Base-by-base conservation (phyloP, 208 protist species). In the Borovskyia barvae region DNA sequence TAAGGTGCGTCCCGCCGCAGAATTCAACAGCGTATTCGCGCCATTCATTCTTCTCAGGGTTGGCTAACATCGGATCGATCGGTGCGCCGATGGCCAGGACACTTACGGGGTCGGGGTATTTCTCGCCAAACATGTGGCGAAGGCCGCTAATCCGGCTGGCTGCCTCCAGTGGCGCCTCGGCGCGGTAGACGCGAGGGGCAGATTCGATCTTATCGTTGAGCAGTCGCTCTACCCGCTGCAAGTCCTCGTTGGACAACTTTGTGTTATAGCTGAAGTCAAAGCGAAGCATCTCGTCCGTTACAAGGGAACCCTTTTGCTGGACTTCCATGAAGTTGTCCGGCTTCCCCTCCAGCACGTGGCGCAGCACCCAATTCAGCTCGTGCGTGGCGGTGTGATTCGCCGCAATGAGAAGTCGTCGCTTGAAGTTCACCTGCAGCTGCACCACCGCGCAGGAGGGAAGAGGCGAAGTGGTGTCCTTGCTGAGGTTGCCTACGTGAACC, bases 301-400 rank as follows among this genome's bases (percentile, higher is more conserved):
- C 90, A 35, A 97, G 74, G 11, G 91, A 97, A 15, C 95, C 95
- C 75, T 97, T 95, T 85, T 99, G 97, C 59, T 98, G 85, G 12
- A 98, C 90, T 61, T 93, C 78, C 30, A 89, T 85, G 54, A 89
- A 93, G 67, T 75, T 87, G 30, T 91, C 79, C 22, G 75, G 60
- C 25, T 92, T 90, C 30, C 84, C 73, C 33, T 88, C 88, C 70
- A 98, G 83, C 24, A 96, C 90, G 35, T 83, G 67, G 40, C 90
- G 77, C 30, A 99, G 88, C 22, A 96, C 97, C 79, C 82, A 97
- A 80, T 99, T 99, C 32, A 99, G 81, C 56, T 98, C 53, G 66
- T 99, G 98, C 24, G 98, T 99, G 1, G 88, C 68, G 20, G 98
- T 98, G 90, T 99, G 98, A 77, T 99, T 99, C n/a, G 85, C 61